Conservation (phyloP, 148 eudicot genomes). For the Drosera capensis region DNA sequence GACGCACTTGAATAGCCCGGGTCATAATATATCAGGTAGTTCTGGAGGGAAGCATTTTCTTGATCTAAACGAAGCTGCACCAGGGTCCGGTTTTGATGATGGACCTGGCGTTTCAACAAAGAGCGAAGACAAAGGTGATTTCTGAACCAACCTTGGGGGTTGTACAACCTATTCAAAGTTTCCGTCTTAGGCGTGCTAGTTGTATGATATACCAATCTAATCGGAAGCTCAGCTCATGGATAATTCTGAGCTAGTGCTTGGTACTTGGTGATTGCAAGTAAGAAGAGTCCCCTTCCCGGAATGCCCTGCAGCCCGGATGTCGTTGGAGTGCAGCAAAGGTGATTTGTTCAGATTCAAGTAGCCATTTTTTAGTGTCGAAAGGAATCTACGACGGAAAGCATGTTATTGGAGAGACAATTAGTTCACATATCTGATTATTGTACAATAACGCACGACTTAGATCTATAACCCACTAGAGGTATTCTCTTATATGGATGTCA, state of each 20-base stretch:
- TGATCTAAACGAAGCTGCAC: constrained; percentile 85
- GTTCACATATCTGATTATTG: too few species aligned
- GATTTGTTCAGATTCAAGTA: too few species aligned
- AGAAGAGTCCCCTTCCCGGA: too few species aligned
- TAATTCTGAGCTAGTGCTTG: neutral
- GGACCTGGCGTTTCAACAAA: constrained; percentile 42
- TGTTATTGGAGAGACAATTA: too few species aligned
- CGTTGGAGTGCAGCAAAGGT: too few species aligned
- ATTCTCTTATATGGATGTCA: too few species aligned
- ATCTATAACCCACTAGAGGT: too few species aligned
- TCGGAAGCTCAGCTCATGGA: neutral
- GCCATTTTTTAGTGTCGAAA: too few species aligned
- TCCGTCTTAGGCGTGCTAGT: neutral
- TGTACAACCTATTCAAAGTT: neutral
- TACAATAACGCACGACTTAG: too few species aligned
- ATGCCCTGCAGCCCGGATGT: too few species aligned
- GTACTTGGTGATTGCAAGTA: neutral
- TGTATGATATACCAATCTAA: neutral
- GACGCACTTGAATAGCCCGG: constrained; percentile 18
- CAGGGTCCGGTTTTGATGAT: constrained; percentile 77
- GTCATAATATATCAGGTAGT: constrained; percentile 27
- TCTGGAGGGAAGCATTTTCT: constrained; percentile 46
- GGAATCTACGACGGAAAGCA: too few species aligned
- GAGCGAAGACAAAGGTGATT: constrained; percentile 36
- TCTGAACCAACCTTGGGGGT: constrained; percentile 3